These are phyloP conservation scores for Populus hybrid DNA, from an alignment of 441 rosid species.

Conservation along the genomic window DNA sequence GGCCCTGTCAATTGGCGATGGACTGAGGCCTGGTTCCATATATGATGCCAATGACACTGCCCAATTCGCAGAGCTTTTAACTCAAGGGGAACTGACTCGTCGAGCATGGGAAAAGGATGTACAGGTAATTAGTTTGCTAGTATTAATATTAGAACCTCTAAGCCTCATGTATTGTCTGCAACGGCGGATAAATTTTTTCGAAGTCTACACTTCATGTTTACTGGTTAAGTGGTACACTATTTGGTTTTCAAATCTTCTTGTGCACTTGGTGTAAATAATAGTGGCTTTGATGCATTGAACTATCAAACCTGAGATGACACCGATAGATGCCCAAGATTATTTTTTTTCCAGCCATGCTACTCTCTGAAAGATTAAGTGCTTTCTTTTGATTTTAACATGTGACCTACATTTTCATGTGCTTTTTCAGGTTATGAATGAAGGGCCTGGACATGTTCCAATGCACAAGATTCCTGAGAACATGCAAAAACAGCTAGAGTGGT, in stretches of 20 bases:
- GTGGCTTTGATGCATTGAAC: neutral
- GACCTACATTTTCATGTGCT: neutral
- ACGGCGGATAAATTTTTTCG: neutral
- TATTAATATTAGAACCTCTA: neutral
- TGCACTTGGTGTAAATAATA: neutral
- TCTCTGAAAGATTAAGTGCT: neutral
- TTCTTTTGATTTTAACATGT: neutral
- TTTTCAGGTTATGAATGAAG: constrained; percentile 94
- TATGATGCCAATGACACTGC: constrained; percentile 98
- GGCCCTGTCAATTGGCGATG: constrained; percentile 95
- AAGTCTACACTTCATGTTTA: neutral
- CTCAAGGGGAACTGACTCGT: constrained; percentile 95
- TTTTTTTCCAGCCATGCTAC: neutral
- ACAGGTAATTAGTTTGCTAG: constrained; percentile 52
- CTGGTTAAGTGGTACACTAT: neutral
- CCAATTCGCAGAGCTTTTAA: constrained; percentile 96
- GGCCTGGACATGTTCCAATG: constrained; percentile 93
- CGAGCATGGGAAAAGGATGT: constrained; percentile 98
- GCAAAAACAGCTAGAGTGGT: constrained; percentile 98
- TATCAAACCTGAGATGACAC: neutral
- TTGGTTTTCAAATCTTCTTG: neutral
- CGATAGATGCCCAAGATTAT: neutral
- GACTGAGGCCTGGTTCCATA: constrained; percentile 92
- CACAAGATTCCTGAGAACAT: constrained; percentile 99
- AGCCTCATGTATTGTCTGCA: neutral